A percentile compares a stretch with the other conserved stretches of the same genome.
Conservation (phyloP, 2,329 filamentous ascomycete genomes). For the Fusarium sp. region DNA sequence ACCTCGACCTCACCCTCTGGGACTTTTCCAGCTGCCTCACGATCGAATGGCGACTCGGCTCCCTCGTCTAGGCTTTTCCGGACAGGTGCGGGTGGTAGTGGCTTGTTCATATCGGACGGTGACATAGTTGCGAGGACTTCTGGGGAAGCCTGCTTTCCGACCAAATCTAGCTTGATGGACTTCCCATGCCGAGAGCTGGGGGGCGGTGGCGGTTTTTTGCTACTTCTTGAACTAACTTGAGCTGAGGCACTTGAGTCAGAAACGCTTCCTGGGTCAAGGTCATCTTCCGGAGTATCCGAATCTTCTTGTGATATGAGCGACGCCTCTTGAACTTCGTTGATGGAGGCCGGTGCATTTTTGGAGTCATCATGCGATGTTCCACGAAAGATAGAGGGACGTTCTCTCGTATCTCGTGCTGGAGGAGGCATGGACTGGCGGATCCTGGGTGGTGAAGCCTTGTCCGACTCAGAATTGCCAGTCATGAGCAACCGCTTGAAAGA, state of each 20-base stretch:
- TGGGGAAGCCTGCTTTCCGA: conserved; percentile 44
- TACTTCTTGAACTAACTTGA: conserved; percentile 48
- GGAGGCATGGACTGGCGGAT: conserved; percentile 20
- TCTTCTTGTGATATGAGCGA: conserved; percentile 36
- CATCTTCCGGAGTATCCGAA: conserved; percentile 39
- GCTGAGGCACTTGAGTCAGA: conserved; percentile 46
- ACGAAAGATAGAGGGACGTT: conserved; percentile 31
- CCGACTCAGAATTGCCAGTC: conserved; percentile 68
- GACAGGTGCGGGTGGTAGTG: conserved; percentile 64
- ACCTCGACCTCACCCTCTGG: conserved; percentile 53
- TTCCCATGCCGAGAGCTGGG: conserved; percentile 80
- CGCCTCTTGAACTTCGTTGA: conserved; percentile 32
- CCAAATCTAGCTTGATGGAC: conserved; percentile 65
- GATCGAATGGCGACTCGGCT: conserved; percentile 62
- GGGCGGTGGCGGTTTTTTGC: conserved; percentile 75
- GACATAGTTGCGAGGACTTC: conserved; percentile 33
- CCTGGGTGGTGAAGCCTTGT: conserved; percentile 12
- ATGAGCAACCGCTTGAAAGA: conserved; percentile 80
- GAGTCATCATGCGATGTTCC: conserved; percentile 29
- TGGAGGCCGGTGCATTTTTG: conserved; percentile 13
- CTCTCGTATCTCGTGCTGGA: conserved; percentile 9
- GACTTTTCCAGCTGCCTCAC: conserved; percentile 61
- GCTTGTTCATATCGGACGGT: conserved; percentile 55
- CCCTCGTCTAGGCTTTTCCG: conserved; percentile 59
- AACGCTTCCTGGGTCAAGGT: conserved; percentile 31